Base-by-base conservation (phyloP, 1,284 basidiomycete genomes). In the Cryptococcus sp. region DNA sequence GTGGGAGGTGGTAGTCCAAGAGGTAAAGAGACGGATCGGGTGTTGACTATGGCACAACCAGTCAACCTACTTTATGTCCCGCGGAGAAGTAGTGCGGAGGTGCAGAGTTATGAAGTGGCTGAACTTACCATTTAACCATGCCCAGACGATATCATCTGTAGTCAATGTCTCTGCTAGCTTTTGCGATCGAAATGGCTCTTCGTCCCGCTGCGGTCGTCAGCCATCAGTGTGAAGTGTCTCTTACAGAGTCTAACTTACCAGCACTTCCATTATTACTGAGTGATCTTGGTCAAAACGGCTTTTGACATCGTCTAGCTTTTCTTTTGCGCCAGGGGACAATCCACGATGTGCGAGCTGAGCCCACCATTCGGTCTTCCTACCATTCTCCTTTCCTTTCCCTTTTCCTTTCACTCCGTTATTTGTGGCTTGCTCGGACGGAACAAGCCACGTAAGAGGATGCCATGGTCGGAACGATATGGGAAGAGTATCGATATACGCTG, bases 401-500 rank as follows among this genome's bases (percentile, higher is more conserved):
- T 23, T 40, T 11, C 41, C 41, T 13, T 40, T 41, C 49, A 13
- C n/a, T n/a, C n/a, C 19, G 16, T n/a, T 34, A 25, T 17, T 15
- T 34, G 19, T 37, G 29, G 58, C 48, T 19, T 50, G n/a, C n/a
- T 44, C 43, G 16, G 54, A 62, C 50, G 78, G 76, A 43, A 86
- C 79, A n/a, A 84, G 64, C 88, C 89, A 89, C 15, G 85, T 83
- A 16, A 93, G 79, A 11, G 91, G 91, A 78, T 93, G 91, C 69
- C 72, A 59, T 74, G 81, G 57, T 78, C 81, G 71, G 60, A 93
- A 92, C 40, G 84, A 77, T 53, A 73, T 70, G 3, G 91, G 91
- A 17, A 94, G 77, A 0, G 85, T 82, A 1, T 86, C 85, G 53
- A 93, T 85, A 68, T 91, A 93, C 2, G 86, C 84, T 22, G 86